These are phyloP conservation scores for Collybiopsis confluens DNA, from an alignment of 768 basidiomycete genomes.

Conservation along the genomic window DNA sequence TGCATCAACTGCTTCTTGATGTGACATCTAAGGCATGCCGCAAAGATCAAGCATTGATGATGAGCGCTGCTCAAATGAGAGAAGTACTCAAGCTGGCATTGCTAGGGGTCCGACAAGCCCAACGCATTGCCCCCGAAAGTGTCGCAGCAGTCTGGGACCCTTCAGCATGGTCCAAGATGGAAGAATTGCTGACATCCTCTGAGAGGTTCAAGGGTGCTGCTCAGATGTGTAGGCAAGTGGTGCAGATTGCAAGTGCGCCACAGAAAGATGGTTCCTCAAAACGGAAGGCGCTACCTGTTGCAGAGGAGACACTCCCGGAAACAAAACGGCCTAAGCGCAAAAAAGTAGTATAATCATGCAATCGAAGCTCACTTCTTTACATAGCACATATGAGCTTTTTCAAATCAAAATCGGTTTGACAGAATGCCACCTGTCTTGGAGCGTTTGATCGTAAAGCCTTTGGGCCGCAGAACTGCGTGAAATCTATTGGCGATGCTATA, in stretches of 20 bases:
- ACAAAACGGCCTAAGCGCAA: slow-evolving; percentile 19
- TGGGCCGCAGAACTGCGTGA: no score
- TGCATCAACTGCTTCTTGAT: slow-evolving; percentile 48
- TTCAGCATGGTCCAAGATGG: slow-evolving; percentile 49
- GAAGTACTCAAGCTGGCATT: slow-evolving; percentile 74
- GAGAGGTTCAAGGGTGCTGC: slow-evolving; percentile 63
- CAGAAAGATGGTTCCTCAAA: slow-evolving; percentile 21
- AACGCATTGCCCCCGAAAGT: slow-evolving; percentile 33
- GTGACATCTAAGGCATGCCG: slow-evolving; percentile 46
- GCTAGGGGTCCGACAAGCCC: slow-evolving; percentile 61
- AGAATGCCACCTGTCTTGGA: no score
- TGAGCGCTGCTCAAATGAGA: slow-evolving; percentile 68
- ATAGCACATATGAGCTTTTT: no score
- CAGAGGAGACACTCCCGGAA: not conserved
- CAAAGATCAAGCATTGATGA: slow-evolving; percentile 26
- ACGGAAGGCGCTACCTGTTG: slow-evolving; percentile 29
- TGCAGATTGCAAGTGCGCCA: slow-evolving; percentile 18
- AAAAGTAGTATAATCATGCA: slow-evolving; percentile 29
- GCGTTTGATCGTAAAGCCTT: no score
- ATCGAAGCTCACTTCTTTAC: no score
- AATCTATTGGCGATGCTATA: no score
- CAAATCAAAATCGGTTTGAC: no score
- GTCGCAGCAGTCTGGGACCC: slow-evolving; percentile 54
- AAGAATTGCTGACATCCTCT: slow-evolving; percentile 40
- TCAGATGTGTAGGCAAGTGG: slow-evolving; percentile 63